phyloP scores from a whole-genome alignment of 768 basidiomycete species.

The Mycena amicta region DNA sequence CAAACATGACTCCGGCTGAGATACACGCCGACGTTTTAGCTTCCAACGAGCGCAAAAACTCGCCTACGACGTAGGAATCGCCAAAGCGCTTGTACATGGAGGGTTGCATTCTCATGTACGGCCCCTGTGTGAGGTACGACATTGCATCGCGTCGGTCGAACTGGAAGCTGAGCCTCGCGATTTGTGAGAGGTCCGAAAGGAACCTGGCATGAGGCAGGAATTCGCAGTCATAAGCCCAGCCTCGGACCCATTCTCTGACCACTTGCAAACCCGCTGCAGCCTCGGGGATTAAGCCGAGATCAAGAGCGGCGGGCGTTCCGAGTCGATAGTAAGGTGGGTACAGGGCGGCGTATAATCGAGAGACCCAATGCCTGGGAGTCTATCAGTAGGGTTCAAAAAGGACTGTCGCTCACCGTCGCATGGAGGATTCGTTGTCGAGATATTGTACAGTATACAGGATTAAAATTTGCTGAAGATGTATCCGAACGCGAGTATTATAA shows the following conservation, averaged over 20 bases:
- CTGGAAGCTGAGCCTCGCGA: constrained; percentile 38
- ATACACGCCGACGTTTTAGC: constrained; percentile 31
- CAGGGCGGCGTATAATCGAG: constrained; percentile 49
- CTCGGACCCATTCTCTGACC: constrained; percentile 49
- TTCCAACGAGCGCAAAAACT: constrained; percentile 33
- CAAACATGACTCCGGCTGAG: constrained; percentile 38
- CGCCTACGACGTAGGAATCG: constrained; percentile 30
- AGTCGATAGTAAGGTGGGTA: constrained; percentile 48
- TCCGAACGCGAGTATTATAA: constrained; percentile 45
- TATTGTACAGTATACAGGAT: constrained; percentile 41
- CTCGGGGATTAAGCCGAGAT: constrained; percentile 41
- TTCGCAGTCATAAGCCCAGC: constrained; percentile 37
- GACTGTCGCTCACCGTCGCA: constrained; percentile 25
- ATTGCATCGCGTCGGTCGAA: constrained; percentile 40
- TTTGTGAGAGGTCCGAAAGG: constrained; percentile 43
- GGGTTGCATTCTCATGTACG: constrained; percentile 26
- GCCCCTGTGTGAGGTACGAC: constrained; percentile 37
- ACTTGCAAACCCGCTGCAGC: constrained; percentile 37
- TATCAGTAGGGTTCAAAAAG: neutral
- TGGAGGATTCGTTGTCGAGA: constrained; percentile 15
- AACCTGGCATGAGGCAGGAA: constrained; percentile 31
- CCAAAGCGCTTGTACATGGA: constrained; percentile 19
- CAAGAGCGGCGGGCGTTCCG: constrained; percentile 44
- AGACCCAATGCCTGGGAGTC: constrained; percentile 45
- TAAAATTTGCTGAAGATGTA: constrained; percentile 52